Percentiles rank a stretch among this genome's conserved stretches.
These are phyloP conservation scores for Rhododendron simsii DNA, from an alignment of 148 eudicot species.

Conservation along the genomic window DNA sequence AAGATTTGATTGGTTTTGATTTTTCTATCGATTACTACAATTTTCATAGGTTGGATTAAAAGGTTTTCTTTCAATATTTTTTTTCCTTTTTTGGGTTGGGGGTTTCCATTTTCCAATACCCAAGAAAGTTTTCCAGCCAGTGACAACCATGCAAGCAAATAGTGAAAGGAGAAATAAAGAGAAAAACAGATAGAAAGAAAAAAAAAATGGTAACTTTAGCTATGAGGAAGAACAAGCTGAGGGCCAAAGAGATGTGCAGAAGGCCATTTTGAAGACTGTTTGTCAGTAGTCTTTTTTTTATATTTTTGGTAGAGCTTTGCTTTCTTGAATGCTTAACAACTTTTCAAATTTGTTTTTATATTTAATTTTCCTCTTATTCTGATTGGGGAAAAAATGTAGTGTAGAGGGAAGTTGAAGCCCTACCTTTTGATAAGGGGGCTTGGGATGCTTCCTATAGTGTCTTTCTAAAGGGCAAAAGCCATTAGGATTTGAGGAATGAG, in stretches of 20 bases:
- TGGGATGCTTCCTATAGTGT: conserved; percentile 15
- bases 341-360: background rate
- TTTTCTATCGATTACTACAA: background rate
- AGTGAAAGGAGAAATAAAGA: conserved; percentile 9
- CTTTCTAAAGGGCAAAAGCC: conserved; percentile 20
- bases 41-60: background rate
- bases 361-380: background rate
- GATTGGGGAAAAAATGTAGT: background rate
- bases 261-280: conserved; percentile 7
- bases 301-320: background rate
- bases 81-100: background rate
- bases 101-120: background rate
- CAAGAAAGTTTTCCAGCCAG: background rate
- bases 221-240: conserved; percentile 11
- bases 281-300: conserved; percentile 8
- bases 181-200: background rate
- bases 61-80: background rate
- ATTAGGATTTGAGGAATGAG: conserved; percentile 10
- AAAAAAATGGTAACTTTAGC: conserved; percentile 11
- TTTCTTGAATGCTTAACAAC: conserved; percentile 17
- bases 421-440: conserved; percentile 12
- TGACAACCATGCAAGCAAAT: conserved; percentile 20
- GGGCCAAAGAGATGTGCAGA: conserved; percentile 16
- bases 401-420: conserved; percentile 8
- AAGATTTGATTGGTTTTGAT: background rate